A percentile compares a stretch with the other conserved stretches of the same genome.
phyloP scores from a whole-genome alignment of 371 early-diverging fungal genomes.

The Mucor indicus region DNA sequence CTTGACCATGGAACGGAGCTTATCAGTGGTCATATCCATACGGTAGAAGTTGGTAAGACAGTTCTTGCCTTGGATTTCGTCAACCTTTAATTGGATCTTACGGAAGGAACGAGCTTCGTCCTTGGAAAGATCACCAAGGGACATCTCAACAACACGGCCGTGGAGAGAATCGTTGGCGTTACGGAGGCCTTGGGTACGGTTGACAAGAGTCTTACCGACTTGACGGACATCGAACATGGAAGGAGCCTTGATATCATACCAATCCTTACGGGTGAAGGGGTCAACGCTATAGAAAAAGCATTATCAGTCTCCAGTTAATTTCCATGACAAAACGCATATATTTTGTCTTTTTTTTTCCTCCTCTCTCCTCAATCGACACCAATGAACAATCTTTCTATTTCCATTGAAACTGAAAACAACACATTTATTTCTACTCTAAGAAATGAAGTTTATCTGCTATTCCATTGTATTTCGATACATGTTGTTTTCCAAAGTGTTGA shows the following conservation, averaged over 20 bases:
- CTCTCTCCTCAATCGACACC: no score
- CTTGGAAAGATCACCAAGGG: conserved; percentile 97
- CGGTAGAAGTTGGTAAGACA: conserved; percentile 99
- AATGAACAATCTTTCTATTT: no score
- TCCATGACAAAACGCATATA: no score
- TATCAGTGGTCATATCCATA: conserved; percentile 99
- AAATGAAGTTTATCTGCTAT: no score
- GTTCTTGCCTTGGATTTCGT: conserved; percentile 97
- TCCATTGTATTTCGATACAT: no score
- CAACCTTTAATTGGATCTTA: conserved; percentile 97
- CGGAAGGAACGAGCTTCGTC: conserved; percentile 94
- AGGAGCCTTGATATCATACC: conserved; percentile 99
- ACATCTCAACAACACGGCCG: conserved; percentile 97
- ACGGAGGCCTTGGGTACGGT: conserved; percentile 98
- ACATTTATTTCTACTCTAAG: no score
- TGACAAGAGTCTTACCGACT: conserved; percentile 98
- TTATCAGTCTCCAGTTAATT: no score
- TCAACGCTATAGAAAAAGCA: no score
- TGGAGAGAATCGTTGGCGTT: conserved; percentile 95
- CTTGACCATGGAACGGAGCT: conserved; percentile 98
- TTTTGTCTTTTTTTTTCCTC: no score
- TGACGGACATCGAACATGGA: conserved; percentile 92
- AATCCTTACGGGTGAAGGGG: conserved; percentile 98
- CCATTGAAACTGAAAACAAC: no score
- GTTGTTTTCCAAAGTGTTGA: no score